phyloP scores from a whole-genome alignment of 345 rosid species.

The Euphorbia peplus region DNA sequence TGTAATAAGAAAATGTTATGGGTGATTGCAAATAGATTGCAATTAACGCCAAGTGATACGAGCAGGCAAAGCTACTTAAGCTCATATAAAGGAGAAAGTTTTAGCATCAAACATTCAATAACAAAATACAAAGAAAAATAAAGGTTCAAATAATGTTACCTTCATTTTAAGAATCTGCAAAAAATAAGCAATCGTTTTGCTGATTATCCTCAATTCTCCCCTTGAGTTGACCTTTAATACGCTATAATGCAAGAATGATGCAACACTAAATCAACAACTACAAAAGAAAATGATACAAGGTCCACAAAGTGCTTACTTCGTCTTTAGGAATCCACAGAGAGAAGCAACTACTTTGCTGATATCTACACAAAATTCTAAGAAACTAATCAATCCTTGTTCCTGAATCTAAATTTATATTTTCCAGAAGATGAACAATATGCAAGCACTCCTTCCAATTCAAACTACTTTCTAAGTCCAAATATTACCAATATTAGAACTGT shows the following conservation, averaged over 20 bases:
- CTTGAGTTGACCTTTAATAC: not conserved
- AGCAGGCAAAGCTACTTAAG: not conserved
- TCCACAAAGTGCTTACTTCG: not conserved
- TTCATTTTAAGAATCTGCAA: not conserved
- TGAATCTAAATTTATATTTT: not conserved
- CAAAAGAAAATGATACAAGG: not conserved
- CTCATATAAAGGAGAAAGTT: too few species aligned
- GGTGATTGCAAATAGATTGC: not conserved
- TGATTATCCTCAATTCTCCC: not conserved
- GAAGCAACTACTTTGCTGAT: constrained; percentile 1
- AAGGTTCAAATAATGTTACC: not conserved
- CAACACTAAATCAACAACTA: not conserved
- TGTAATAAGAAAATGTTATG: not conserved
- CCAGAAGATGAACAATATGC: not conserved
- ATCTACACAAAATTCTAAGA: too few species aligned
- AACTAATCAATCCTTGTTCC: too few species aligned
- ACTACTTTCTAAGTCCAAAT: not conserved
- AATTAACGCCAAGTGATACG: too few species aligned
- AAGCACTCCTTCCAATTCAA: not conserved
- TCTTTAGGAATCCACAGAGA: not conserved
- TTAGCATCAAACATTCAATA: not conserved
- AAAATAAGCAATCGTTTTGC: not conserved
- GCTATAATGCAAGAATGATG: not conserved
- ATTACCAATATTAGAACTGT: not conserved
- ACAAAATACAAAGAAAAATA: too few species aligned